These are phyloP conservation scores for Grifola frondosa DNA, from an alignment of 1,284 basidiomycete species.

Conservation along the genomic window DNA sequence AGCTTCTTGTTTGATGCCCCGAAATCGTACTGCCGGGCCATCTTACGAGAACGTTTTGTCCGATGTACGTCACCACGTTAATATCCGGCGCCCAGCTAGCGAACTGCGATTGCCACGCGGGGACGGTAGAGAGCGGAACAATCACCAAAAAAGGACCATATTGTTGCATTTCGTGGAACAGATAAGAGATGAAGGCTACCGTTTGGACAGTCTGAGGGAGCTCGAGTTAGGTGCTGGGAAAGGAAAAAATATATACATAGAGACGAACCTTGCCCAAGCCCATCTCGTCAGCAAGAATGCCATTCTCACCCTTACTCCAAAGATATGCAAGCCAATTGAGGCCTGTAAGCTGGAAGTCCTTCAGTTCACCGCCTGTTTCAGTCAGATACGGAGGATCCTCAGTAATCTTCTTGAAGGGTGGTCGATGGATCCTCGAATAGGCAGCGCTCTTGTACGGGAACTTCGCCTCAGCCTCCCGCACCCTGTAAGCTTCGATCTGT, in stretches of 20 bases:
- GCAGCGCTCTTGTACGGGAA: constrained; percentile 85
- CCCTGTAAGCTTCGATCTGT: constrained; percentile 81
- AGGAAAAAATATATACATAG: constrained; percentile 26
- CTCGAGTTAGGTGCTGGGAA: background rate
- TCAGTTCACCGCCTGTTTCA: constrained; percentile 79
- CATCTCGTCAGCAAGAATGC: constrained; percentile 99
- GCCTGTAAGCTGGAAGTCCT: constrained; percentile 98
- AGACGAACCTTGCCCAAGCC: constrained; percentile 87
- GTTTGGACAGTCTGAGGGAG: constrained; percentile 87
- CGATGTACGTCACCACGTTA: constrained; percentile 97
- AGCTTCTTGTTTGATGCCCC: constrained; percentile 83
- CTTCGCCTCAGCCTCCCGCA: constrained; percentile 75
- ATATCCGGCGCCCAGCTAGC: constrained; percentile 94
- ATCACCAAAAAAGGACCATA: constrained; percentile 98
- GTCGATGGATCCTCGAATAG: constrained; percentile 73
- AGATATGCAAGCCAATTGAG: constrained; percentile 98
- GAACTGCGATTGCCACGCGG: constrained; percentile 98
- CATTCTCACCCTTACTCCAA: constrained; percentile 94
- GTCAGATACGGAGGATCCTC: constrained; percentile 91
- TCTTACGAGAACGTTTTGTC: constrained; percentile 84
- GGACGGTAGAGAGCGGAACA: constrained; percentile 96
- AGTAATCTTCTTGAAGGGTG: constrained; percentile 82
- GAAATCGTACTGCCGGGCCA: constrained; percentile 93
- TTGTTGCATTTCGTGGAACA: constrained; percentile 91
- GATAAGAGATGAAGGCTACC: constrained; percentile 92